phyloP scores from a whole-genome alignment of 2,329 filamentous ascomycete genomes.

The Teratosphaeria gauchensis region DNA sequence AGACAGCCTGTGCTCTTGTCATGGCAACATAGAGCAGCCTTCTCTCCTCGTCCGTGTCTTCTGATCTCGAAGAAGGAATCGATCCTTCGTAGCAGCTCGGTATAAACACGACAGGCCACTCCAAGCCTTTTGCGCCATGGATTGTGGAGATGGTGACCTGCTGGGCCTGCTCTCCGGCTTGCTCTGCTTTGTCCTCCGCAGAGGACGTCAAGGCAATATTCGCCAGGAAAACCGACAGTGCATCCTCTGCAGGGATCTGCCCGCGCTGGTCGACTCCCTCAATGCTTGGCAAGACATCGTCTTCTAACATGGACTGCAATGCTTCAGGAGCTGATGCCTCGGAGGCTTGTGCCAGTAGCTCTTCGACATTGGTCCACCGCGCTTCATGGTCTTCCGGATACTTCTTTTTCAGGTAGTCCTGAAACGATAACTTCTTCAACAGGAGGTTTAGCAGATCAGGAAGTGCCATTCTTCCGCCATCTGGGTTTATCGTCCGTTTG shows the following conservation, averaged over 20 bases:
- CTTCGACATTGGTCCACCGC: conserved; percentile 80
- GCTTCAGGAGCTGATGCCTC: conserved; percentile 48
- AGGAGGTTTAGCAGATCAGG: conserved; percentile 46
- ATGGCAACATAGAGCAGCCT: conserved; percentile 90
- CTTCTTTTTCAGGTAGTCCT: conserved; percentile 61
- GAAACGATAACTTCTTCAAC: conserved; percentile 57
- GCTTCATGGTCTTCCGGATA: conserved; percentile 67
- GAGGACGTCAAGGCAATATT: conserved; percentile 84
- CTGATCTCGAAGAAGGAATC: conserved; percentile 78
- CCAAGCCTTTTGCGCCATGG: conserved; percentile 87
- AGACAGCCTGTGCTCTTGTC: conserved; percentile 77
- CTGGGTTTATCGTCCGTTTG: conserved; percentile 35
- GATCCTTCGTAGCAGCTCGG: conserved; percentile 82
- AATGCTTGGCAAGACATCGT: conserved; percentile 53
- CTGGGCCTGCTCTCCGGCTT: conserved; percentile 43
- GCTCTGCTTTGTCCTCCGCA: conserved; percentile 53
- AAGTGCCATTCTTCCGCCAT: neutral
- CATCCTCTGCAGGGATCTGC: conserved; percentile 45
- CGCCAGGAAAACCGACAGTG: conserved; percentile 71
- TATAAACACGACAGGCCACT: conserved; percentile 94
- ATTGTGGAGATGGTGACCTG: conserved; percentile 90
- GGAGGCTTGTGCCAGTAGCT: conserved; percentile 69
- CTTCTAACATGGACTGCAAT: conserved; percentile 24
- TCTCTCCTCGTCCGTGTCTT: conserved; percentile 80
- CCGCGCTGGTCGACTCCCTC: conserved; percentile 51